Percentiles rank a stretch among this genome's conserved stretches.
Evolutionary conservation across 2,329 filamentous ascomycete genomes (phyloP).

Genomic region (Cladosporium sp.): DNA sequence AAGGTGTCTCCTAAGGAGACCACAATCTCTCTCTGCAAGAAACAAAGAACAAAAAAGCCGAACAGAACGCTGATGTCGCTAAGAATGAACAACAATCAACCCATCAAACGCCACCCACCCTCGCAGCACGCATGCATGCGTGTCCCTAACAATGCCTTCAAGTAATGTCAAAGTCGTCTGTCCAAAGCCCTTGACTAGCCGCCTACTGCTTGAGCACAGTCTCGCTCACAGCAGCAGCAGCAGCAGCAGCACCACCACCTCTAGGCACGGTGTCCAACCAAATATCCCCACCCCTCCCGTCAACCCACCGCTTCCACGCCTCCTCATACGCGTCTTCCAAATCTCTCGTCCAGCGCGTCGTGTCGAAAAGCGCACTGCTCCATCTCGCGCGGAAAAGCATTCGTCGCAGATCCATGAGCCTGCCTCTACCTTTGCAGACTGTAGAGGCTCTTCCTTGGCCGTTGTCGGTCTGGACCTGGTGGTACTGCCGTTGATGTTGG

Average conservation of each 20-base stretch:
- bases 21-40: background rate
- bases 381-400: slow-evolving; percentile 80
- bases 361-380: slow-evolving; percentile 86
- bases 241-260: background rate
- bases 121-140: background rate
- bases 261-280: slow-evolving; percentile 54
- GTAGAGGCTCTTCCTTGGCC: background rate
- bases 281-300: slow-evolving; percentile 85
- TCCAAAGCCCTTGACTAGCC: background rate
- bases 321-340: slow-evolving; percentile 83
- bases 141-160: no score
- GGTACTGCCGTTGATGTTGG: slow-evolving; percentile 21
- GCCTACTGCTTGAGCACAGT: background rate
- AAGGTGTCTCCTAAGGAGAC: background rate
- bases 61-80: background rate
- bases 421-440: slow-evolving; percentile 45
- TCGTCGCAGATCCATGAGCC: slow-evolving; percentile 73
- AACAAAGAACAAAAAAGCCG: background rate
- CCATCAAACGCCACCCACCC: background rate
- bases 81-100: background rate
- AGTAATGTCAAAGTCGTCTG: background rate
- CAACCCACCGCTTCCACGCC: slow-evolving; percentile 85
- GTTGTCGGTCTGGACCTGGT: slow-evolving; percentile 17
- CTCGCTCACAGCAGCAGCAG: background rate
- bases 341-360: slow-evolving; percentile 82